Evolutionary conservation across 2,329 filamentous ascomycete genomes (phyloP).

Genomic region (Aspergillus phoenicis): DNA sequence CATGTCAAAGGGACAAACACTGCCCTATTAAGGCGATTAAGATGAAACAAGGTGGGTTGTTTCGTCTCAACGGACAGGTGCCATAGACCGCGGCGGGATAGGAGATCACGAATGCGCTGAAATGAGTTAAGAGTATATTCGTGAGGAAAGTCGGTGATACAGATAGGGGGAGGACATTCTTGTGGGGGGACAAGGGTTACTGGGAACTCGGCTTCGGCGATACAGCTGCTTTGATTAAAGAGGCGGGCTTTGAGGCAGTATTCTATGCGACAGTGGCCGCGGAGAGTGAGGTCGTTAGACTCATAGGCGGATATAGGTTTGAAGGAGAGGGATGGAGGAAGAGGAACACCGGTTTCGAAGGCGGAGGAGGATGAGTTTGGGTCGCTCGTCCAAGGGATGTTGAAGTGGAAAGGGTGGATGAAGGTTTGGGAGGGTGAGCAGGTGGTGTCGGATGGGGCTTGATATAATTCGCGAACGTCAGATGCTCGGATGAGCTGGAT

Average conservation of each 20-base stretch:
- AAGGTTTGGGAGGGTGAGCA: not conserved
- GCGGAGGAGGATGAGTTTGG: not conserved
- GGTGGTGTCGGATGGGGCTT: not conserved
- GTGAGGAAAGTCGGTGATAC: not conserved
- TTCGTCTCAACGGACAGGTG: not conserved
- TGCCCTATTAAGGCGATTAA: not conserved
- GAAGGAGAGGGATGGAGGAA: not conserved
- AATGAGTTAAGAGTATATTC: not conserved
- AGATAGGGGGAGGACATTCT: not conserved
- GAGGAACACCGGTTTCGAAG: not conserved
- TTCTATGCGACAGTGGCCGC: not conserved
- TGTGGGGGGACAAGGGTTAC: not conserved
- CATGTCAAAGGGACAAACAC: not conserved
- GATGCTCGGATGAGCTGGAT: not conserved
- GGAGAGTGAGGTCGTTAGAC: not conserved
- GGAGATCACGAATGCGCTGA: not conserved
- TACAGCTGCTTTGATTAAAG: not conserved
- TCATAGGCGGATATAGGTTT: not conserved
- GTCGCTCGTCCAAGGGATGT: not conserved
- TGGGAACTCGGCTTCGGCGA: not conserved
- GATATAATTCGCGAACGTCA: not conserved
- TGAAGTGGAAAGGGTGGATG: not conserved
- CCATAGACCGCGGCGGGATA: not conserved
- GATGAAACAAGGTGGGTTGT: not conserved
- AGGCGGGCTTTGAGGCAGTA: not conserved